Conservation (phyloP, 2,329 filamentous ascomycete genomes). For the Microsporum audouinii region DNA sequence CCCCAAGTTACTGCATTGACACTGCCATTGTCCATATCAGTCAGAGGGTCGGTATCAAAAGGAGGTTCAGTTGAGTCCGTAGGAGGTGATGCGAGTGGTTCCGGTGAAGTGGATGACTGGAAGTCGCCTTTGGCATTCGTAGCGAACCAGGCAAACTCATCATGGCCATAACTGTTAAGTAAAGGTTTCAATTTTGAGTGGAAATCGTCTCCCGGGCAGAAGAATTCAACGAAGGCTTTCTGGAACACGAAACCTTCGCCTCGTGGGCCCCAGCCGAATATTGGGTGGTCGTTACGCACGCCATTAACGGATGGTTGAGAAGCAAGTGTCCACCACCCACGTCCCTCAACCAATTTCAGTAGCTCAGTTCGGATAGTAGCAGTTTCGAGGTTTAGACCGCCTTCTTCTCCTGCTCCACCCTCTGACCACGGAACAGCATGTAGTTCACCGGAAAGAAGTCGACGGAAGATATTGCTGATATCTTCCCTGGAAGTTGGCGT, state of each 20-base stretch:
- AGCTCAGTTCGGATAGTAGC: conserved; percentile 66
- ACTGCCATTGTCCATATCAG: conserved; percentile 34
- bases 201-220: conserved; percentile 68
- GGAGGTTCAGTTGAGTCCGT: conserved; percentile 8
- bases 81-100: conserved; percentile 17
- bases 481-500: conserved; percentile 58
- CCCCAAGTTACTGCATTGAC: conserved; percentile 98
- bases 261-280: conserved; percentile 87
- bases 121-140: conserved; percentile 69
- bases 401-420: conserved; percentile 48
- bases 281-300: conserved; percentile 58
- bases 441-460: conserved; percentile 68
- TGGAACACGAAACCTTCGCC: conserved; percentile 89
- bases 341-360: conserved; percentile 59
- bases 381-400: conserved; percentile 56
- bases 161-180: conserved; percentile 49
- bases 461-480: conserved; percentile 68
- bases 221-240: conserved; percentile 96
- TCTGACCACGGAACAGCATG: conserved; percentile 87
- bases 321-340: conserved; percentile 92
- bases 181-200: conserved; percentile 47
- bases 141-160: conserved; percentile 76
- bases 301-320: conserved; percentile 92
- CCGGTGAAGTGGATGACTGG: conserved; percentile 43
- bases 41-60: conserved; percentile 40